Conservation (phyloP, 768 basidiomycete genomes). For the Pleurotus eryngii region DNA sequence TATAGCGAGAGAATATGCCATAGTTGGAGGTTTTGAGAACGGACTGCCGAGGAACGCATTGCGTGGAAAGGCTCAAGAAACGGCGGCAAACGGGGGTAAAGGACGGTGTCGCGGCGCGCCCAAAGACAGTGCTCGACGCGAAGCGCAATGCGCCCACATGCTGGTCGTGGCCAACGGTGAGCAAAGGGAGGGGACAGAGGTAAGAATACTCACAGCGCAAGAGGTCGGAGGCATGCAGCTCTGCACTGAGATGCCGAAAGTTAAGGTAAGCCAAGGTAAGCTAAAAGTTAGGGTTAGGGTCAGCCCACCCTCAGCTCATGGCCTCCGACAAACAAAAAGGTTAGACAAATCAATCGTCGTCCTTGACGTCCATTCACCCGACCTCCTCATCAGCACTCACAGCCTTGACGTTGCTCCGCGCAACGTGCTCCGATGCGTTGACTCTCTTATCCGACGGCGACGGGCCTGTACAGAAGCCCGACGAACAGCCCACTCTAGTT, state of each 20-base stretch:
- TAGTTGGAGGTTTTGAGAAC: constrained; percentile 5
- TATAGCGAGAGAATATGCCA: constrained; percentile 3
- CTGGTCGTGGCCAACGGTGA: neutral
- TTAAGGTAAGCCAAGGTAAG: constrained; percentile 7
- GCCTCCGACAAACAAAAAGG: constrained; percentile 37
- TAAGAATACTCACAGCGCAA: constrained; percentile 11
- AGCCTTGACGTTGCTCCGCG: constrained; percentile 29
- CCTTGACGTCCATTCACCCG: neutral
- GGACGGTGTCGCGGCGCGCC: neutral
- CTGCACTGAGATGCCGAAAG: neutral
- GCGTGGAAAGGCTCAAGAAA: constrained; percentile 1
- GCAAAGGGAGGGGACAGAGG: neutral
- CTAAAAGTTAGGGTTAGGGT: constrained; percentile 16
- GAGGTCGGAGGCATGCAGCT: neutral
- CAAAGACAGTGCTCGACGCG: constrained; percentile 12
- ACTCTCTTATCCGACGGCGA: constrained; percentile 17
- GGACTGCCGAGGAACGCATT: constrained; percentile 9
- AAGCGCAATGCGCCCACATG: constrained; percentile 12
- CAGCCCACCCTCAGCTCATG: constrained; percentile 23
- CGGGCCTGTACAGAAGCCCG: constrained; percentile 1
- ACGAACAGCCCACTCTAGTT: constrained; percentile 23
- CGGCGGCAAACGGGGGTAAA: constrained; percentile 12
- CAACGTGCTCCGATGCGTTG: constrained; percentile 38
- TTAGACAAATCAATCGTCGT: constrained; percentile 9
- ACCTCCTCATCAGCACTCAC: constrained; percentile 20